Percentiles rank a stretch among this genome's conserved stretches.
Evolutionary conservation across 1,139 yeast species (phyloP).

Genomic region (Yamadazyma dendronema): DNA sequence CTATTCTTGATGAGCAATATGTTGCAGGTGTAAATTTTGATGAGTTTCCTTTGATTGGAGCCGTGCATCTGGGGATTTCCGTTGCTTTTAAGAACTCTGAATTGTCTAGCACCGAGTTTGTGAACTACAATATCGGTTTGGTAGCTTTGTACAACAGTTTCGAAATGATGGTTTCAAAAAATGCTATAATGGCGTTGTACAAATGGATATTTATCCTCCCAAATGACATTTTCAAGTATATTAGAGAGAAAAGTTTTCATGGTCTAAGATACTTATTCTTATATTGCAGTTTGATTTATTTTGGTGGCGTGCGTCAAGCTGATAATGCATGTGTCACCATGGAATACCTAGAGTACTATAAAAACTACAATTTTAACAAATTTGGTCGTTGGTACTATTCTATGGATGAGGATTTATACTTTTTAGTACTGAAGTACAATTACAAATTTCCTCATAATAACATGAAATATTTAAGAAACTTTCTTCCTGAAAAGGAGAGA

Average conservation of each 20-base stretch:
- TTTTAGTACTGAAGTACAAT: constrained; percentile 8
- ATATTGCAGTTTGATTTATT: constrained; percentile 20
- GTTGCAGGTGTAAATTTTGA: too few relatives aligned
- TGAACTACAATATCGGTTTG: background rate
- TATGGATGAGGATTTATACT: constrained; percentile 17
- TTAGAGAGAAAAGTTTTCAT: constrained; percentile 19
- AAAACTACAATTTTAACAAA: constrained; percentile 12
- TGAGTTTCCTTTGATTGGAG: too few relatives aligned
- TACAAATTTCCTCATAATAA: constrained; percentile 1
- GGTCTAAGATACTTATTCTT: constrained; percentile 24
- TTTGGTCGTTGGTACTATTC: constrained; percentile 20
- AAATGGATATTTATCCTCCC: constrained; percentile 23
- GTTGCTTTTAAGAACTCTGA: too few relatives aligned
- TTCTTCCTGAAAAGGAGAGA: background rate
- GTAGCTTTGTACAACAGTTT: constrained; percentile 2
- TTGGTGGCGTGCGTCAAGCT: constrained; percentile 19
- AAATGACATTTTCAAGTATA: constrained; percentile 12
- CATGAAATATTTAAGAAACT: too few relatives aligned
- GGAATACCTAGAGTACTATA: constrained; percentile 23
- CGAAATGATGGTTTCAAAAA: constrained; percentile 3
- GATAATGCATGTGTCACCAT: constrained; percentile 17
- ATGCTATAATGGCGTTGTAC: constrained; percentile 18
- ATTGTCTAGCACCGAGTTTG: background rate
- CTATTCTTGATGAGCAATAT: too few relatives aligned
- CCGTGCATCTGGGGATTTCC: too few relatives aligned